These are phyloP conservation scores for Plantago lanceolata DNA, from an alignment of 305 asterid genomes.

Conservation along the genomic window DNA sequence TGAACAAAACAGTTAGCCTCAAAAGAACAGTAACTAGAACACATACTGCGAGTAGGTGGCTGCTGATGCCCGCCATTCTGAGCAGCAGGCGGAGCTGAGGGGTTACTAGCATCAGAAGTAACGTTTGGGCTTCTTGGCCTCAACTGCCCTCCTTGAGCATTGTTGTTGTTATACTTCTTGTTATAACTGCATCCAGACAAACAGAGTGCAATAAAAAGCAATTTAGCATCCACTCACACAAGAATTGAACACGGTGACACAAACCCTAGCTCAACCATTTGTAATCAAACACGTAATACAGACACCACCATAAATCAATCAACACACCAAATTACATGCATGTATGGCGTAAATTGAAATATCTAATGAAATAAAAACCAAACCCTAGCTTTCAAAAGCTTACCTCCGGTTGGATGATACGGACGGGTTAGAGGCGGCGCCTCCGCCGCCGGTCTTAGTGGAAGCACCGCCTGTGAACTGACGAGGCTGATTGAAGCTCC, in stretches of 20 bases:
- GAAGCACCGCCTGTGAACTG: conserved; percentile 47
- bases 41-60: conserved; percentile 54
- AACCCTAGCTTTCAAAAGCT: conserved; percentile 20
- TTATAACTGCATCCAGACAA: conserved; percentile 38
- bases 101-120: conserved; percentile 37
- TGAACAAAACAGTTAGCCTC: background rate
- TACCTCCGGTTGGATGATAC: conserved; percentile 39
- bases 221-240: conserved; percentile 7
- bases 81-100: conserved; percentile 27
- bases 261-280: conserved; percentile 39
- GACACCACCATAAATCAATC: conserved; percentile 16
- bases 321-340: conserved; percentile 3
- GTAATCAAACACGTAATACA: conserved; percentile 6
- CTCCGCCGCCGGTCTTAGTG: conserved; percentile 52
- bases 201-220: conserved; percentile 16
- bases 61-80: conserved; percentile 64
- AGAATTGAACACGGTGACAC: conserved; percentile 6
- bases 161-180: conserved; percentile 52
- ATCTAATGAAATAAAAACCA: conserved; percentile 7
- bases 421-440: conserved; percentile 52
- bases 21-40: conserved; percentile 3
- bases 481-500: conserved; percentile 48
- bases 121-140: conserved; percentile 39
- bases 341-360: background rate
- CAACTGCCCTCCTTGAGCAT: conserved; percentile 62